Base-by-base conservation (phyloP, 768 basidiomycete genomes). In the Calocybe gangraenosa region DNA sequence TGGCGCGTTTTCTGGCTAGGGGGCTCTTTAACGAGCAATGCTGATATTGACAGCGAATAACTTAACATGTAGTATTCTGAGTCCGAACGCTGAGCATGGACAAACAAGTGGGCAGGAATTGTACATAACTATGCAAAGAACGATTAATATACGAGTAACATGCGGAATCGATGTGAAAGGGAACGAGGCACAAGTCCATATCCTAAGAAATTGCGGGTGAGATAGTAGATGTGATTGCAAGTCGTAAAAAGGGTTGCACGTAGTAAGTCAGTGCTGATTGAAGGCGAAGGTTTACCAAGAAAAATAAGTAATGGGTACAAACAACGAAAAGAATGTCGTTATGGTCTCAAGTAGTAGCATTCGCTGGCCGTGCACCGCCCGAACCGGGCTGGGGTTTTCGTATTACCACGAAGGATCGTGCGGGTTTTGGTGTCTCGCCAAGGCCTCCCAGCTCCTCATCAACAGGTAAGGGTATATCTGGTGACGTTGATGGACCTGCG, bases 1-100 rank as follows among this genome's bases (percentile, higher is more conserved):
- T 92, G 81, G 76, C 70, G 89, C 17, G 76, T 92, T 10, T 82
- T 92, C 58, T 92, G 89, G 89, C 65, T 90, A 8, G 89, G 89
- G 0, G 86, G 86, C 17, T 66, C 66, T 53, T 63, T 58, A 30
- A 62, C 55, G 19, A 62, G 62, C 4, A 65, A 65, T 22, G 64
- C 63, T 38, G 52, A 52, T 23, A 47, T 43, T 13, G 42, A 48
- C 14, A 46, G 39, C 34, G 46, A 51, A 8, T 6, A 28, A 28
- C 25, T 28, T 21, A 35, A 42, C 34, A 8, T 15, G 18, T 47
- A 25, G 35, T 41, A 7, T 34, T 38, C n/a, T n/a, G n/a, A n/a
- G n/a, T n/a, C n/a, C n/a, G n/a, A n/a, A n/a, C n/a, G n/a, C n/a
- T 23, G 10, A 36, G 19, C 19, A 11, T 42, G 23, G 20, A 32